Evolutionary conservation across 2,329 filamentous ascomycete genomes (phyloP).

Genomic region (Colletotrichum kahawae): DNA sequence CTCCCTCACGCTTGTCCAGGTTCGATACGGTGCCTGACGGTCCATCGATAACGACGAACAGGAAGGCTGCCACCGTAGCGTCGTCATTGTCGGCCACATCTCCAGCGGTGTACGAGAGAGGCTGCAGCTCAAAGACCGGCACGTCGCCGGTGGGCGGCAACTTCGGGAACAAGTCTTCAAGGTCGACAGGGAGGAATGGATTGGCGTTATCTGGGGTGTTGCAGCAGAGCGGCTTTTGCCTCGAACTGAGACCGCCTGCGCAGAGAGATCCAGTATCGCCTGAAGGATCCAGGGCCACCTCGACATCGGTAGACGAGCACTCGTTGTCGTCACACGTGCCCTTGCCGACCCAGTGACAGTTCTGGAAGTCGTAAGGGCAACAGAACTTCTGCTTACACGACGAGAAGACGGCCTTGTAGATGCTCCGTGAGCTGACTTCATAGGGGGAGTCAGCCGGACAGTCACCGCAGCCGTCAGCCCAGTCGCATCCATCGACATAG

Average conservation of each 20-base stretch:
- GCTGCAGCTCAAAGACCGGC: not conserved
- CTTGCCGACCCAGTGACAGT: slow-evolving; percentile 38
- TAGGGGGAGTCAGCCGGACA: not conserved
- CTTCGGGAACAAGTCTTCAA: not conserved
- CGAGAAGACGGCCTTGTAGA: not conserved
- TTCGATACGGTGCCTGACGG: slow-evolving; percentile 36
- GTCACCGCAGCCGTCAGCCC: not conserved
- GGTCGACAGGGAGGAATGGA: not conserved
- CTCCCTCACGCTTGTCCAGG: slow-evolving; percentile 46
- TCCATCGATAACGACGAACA: slow-evolving; percentile 34
- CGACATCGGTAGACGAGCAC: slow-evolving; percentile 29
- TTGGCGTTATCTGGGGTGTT: not conserved
- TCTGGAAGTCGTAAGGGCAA: slow-evolving; percentile 13
- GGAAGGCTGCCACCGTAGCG: slow-evolving; percentile 27
- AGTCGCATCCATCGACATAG: not conserved
- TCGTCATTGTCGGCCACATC: not conserved
- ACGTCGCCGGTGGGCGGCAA: not conserved
- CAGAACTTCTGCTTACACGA: not conserved
- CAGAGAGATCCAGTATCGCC: slow-evolving; percentile 13
- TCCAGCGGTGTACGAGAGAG: not conserved
- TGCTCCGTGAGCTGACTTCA: not conserved
- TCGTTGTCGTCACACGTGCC: slow-evolving; percentile 38
- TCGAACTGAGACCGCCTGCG: not conserved
- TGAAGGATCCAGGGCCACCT: slow-evolving; percentile 30
- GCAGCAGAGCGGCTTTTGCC: not conserved